Conservation (phyloP, 352 stramenopile genomes). For the Globisporangium cederbergense region DNA sequence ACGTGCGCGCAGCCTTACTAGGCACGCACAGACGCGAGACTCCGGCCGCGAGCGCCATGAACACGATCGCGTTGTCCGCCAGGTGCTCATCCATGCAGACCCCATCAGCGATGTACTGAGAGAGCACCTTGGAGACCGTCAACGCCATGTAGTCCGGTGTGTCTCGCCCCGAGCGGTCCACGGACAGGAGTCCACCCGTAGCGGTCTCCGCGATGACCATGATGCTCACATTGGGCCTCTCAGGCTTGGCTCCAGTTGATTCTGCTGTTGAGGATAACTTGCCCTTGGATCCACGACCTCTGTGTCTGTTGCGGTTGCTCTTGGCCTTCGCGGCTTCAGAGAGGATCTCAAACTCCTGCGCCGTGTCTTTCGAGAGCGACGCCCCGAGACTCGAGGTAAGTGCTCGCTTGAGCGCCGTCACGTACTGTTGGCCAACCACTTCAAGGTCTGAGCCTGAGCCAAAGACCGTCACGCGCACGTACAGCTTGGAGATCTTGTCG, state of each 20-base stretch:
- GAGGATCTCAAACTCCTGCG: conserved; percentile 29
- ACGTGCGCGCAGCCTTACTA: conserved; percentile 33
- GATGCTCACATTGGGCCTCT: conserved; percentile 36
- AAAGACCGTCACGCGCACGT: conserved; percentile 42
- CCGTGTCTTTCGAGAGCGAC: conserved; percentile 1
- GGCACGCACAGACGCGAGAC: conserved; percentile 53
- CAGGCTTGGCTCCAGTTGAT: conserved; percentile 3
- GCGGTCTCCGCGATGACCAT: conserved; percentile 40
- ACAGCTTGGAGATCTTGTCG: conserved; percentile 26
- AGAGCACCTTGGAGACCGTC: conserved; percentile 22
- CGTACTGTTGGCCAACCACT: conserved; percentile 35
- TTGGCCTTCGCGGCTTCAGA: conserved; percentile 23
- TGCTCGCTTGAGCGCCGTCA: conserved; percentile 24
- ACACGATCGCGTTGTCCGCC: conserved; percentile 66
- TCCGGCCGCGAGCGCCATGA: conserved; percentile 57
- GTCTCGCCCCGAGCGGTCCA: conserved; percentile 38
- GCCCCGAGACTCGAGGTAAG: conserved; percentile 22
- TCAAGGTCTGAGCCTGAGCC: conserved; percentile 29
- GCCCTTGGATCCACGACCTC: neutral
- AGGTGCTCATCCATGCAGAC: conserved; percentile 73
- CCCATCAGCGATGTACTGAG: conserved; percentile 31
- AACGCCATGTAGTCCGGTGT: conserved; percentile 35
- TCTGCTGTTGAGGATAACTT: neutral
- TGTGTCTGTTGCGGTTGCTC: conserved; percentile 5
- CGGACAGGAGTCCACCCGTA: conserved; percentile 37